These are phyloP conservation scores for Trichosporon sp. DNA, from an alignment of 1,284 basidiomycete species.

Conservation along the genomic window DNA sequence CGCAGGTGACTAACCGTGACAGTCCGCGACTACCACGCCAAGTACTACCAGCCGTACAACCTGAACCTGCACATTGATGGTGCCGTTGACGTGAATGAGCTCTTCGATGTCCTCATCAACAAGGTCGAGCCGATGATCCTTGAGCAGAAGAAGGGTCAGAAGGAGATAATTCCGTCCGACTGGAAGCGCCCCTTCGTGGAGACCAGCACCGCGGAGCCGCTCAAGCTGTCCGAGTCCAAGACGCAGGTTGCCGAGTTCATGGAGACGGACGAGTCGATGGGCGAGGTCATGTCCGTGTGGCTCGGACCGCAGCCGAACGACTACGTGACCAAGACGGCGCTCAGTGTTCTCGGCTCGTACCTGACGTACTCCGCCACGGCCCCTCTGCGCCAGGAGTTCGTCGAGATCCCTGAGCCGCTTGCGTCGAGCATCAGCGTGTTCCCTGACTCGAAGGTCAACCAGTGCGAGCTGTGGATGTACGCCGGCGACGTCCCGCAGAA, in stretches of 20 bases:
- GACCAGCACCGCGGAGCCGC: constrained; percentile 65
- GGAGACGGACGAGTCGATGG: constrained; percentile 94
- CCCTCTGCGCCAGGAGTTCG: constrained; percentile 85
- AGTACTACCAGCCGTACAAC: constrained; percentile 94
- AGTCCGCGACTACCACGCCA: constrained; percentile 86
- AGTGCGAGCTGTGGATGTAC: constrained; percentile 68
- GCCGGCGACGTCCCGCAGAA: constrained; percentile 79
- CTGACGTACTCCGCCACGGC: constrained; percentile 83
- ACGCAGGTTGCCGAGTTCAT: constrained; percentile 78
- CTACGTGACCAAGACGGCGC: constrained; percentile 71
- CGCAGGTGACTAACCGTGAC: background rate
- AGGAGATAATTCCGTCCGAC: constrained; percentile 52
- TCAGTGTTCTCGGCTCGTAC: constrained; percentile 82
- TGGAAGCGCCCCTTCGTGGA: constrained; percentile 96
- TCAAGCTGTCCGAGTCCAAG: constrained; percentile 55
- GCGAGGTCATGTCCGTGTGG: constrained; percentile 76
- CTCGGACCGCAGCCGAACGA: constrained; percentile 70
- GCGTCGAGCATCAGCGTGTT: constrained; percentile 83
- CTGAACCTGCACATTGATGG: constrained; percentile 54
- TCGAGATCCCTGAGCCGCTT: constrained; percentile 85
- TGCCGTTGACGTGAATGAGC: constrained; percentile 51
- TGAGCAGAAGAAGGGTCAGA: constrained; percentile 9
- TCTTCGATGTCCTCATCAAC: constrained; percentile 68
- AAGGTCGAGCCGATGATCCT: constrained; percentile 76
- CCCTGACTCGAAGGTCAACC: constrained; percentile 69